phyloP scores from a whole-genome alignment of 2,329 filamentous ascomycete genomes.

The Colletotrichum nymphaeae region DNA sequence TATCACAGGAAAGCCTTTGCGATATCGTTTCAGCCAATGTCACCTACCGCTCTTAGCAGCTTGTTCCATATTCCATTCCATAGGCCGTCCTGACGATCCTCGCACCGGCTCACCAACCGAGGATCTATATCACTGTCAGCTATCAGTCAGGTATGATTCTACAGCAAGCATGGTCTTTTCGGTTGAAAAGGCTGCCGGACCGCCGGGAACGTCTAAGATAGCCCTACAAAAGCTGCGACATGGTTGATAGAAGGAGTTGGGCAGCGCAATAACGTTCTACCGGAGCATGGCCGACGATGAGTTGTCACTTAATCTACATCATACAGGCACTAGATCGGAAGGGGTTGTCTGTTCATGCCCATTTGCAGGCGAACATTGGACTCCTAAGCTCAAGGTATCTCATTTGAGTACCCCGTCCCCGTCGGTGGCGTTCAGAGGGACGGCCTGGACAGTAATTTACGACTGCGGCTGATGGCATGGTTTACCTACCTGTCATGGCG shows the following conservation, averaged over 20 bases:
- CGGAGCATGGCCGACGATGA: neutral
- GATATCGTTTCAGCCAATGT: slow-evolving; percentile 12
- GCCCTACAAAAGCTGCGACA: neutral
- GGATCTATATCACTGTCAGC: slow-evolving; percentile 28
- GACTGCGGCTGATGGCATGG: neutral
- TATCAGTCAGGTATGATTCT: slow-evolving; percentile 24
- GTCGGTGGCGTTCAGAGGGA: neutral
- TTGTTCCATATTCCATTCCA: neutral
- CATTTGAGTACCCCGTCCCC: neutral
- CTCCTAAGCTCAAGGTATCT: neutral
- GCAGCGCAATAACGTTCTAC: neutral
- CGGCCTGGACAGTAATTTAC: neutral
- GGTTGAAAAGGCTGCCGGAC: neutral
- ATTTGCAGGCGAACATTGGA: slow-evolving; percentile 5
- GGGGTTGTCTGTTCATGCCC: neutral
- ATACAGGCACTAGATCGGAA: slow-evolving; percentile 26
- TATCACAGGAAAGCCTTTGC: slow-evolving; percentile 12
- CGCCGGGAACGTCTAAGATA: neutral
- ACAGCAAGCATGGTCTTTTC: slow-evolving; percentile 10
- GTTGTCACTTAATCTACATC: slow-evolving; percentile 25
- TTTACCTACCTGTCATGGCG: neutral
- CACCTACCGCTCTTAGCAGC: slow-evolving; percentile 28
- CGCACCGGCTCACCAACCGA: slow-evolving; percentile 30
- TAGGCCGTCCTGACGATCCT: slow-evolving; percentile 19
- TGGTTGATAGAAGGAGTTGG: neutral